Base-by-base conservation (phyloP, 257 asterid genomes). In the Fraxinus cuspidata region DNA sequence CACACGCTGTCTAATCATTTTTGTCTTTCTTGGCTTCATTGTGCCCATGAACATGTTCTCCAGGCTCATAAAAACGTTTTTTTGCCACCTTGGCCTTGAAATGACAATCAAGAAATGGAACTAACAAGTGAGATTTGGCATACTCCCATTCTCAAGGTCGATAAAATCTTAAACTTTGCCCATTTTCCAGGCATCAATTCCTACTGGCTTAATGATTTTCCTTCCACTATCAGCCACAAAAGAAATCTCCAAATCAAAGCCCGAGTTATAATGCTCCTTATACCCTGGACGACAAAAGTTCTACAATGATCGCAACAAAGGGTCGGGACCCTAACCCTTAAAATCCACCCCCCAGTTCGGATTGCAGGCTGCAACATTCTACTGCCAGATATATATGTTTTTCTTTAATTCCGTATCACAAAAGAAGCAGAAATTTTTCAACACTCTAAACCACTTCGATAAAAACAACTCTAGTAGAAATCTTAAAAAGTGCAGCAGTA, bases 1-100 rank as follows among this genome's bases (percentile, higher is more conserved):
- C 58, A 77, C 82, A 19, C 64, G 70, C 19, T 70, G 80, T 77
- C 77, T 77, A 72, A 60, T 71, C 80, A 67, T 34, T 85, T 23
- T 71, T 81, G 77, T 69, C 81, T 71, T 70, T 73, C 42, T 79
- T 81, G 31, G 63, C 23, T 70, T 70, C 78, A 67, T 70, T 64
- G 49, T 79, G 76, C 28, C 63, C 74, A 70, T 76, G 74, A 19
- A 69, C 40, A 40, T 35, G 66, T n/a, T 42, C 77, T 47, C 67
- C 77, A 63, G 53, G 27, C 12, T 53, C 31, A n/a, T 32, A 65
- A 60, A 58, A 51, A 66, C 37, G 53, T 38, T 60, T 74, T 7
- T 28, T 74, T 37, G 51, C 28, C 11, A 19, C 49, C 51, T 64
- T 78, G 21, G n/a, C 18, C 34, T 78, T 58, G 71, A 34, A 29